Percentiles rank a stretch among this genome's conserved stretches.
These are phyloP conservation scores for Lotmaria passim DNA, from an alignment of 208 protist species.

Conservation along the genomic window DNA sequence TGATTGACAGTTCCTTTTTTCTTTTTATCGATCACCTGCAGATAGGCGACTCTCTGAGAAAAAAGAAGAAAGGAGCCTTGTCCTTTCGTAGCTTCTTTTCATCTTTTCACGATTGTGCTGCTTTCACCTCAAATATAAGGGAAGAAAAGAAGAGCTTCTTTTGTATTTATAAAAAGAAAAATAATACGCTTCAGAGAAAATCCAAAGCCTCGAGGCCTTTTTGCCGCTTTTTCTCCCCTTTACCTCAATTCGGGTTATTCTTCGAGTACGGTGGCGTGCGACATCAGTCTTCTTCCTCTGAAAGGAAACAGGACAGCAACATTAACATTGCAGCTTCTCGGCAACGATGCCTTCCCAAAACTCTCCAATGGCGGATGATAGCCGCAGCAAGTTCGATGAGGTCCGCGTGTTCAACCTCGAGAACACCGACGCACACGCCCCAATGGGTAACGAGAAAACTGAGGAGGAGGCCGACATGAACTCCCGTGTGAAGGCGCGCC, in stretches of 20 bases:
- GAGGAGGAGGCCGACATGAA: neutral
- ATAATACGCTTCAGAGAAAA: too few relatives aligned
- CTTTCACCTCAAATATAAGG: too few relatives aligned
- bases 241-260: too few relatives aligned
- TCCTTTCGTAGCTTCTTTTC: neutral
- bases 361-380: neutral
- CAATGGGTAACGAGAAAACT: neutral
- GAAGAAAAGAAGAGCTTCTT: too few relatives aligned
- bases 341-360: neutral
- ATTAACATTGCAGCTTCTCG: too few relatives aligned
- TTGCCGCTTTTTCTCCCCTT: too few relatives aligned
- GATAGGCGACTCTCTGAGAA: neutral
- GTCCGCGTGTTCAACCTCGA: neutral
- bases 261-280: too few relatives aligned
- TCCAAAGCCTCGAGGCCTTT: too few relatives aligned
- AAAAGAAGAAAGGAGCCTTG: neutral
- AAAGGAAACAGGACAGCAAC: too few relatives aligned
- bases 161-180: too few relatives aligned
- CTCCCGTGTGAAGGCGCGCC: neutral
- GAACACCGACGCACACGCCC: neutral
- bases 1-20: neutral
- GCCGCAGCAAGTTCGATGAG: neutral
- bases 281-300: too few relatives aligned
- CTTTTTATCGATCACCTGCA: constrained; percentile 4
- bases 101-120: too few relatives aligned